These are phyloP conservation scores for Marasmius sp. DNA, from an alignment of 1,284 basidiomycete species.

Conservation along the genomic window DNA sequence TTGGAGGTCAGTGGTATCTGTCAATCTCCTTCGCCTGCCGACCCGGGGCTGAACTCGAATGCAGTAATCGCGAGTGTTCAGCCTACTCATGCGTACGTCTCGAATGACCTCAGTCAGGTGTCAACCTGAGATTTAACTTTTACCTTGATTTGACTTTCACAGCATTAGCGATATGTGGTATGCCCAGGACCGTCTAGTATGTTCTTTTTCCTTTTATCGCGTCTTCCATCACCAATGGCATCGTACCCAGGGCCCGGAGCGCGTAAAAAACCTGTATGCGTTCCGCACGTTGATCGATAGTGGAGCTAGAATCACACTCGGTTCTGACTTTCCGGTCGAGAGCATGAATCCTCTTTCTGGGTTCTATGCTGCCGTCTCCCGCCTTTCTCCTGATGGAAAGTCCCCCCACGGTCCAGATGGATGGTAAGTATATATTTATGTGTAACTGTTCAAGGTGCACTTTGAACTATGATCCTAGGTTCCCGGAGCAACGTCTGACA, in stretches of 20 bases:
- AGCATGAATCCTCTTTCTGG: slow-evolving; percentile 72
- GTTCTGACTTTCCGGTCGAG: slow-evolving; percentile 92
- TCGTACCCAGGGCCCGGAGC: slow-evolving; percentile 65
- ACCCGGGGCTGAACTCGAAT: slow-evolving; percentile 2
- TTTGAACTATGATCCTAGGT: slow-evolving; percentile 46
- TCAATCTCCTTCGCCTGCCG: slow-evolving; percentile 4
- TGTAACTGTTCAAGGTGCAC: neutral
- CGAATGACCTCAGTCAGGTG: neutral
- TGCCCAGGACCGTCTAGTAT: slow-evolving; percentile 76
- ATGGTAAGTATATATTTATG: slow-evolving; percentile 53
- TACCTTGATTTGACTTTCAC: neutral
- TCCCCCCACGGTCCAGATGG: slow-evolving; percentile 84
- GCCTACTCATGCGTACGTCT: slow-evolving; percentile 81
- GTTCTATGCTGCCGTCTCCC: slow-evolving; percentile 85
- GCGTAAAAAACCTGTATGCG: slow-evolving; percentile 84
- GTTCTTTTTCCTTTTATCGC: slow-evolving; percentile 17
- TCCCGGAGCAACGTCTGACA: slow-evolving; percentile 76
- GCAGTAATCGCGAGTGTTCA: slow-evolving; percentile 80
- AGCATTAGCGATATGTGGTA: slow-evolving; percentile 90
- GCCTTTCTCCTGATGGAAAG: slow-evolving; percentile 67
- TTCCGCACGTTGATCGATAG: slow-evolving; percentile 72
- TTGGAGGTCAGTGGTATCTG: slow-evolving; percentile 58
- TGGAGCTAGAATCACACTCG: slow-evolving; percentile 67
- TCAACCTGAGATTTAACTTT: neutral
- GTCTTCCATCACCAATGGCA: neutral